phyloP scores from a whole-genome alignment of 2,329 filamentous ascomycete genomes.

The Diaporthe sp. region DNA sequence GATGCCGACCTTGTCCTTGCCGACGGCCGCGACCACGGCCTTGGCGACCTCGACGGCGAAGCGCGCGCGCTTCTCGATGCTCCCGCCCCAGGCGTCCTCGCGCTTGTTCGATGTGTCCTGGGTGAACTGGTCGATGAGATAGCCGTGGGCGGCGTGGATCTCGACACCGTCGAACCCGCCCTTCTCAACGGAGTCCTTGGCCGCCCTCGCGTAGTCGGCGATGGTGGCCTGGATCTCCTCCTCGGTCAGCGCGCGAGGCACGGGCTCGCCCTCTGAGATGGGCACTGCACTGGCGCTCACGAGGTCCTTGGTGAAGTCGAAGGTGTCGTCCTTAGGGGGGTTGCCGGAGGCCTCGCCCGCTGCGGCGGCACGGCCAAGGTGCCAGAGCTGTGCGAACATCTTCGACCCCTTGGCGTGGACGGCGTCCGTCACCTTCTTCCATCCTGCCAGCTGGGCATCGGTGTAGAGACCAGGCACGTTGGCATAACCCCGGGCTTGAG shows the following conservation, averaged over 20 bases:
- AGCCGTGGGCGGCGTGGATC: constrained; percentile 68
- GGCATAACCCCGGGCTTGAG: constrained; percentile 58
- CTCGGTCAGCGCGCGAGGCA: constrained; percentile 74
- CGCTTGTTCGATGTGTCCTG: constrained; percentile 64
- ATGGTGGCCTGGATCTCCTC: constrained; percentile 77
- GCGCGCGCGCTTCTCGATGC: constrained; percentile 65
- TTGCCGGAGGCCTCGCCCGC: constrained; percentile 55
- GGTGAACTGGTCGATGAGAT: constrained; percentile 75
- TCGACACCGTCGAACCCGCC: constrained; percentile 81
- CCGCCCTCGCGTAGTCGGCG: constrained; percentile 68
- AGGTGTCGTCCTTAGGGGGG: constrained; percentile 49
- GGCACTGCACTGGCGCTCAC: constrained; percentile 58
- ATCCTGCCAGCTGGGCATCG: constrained; percentile 68
- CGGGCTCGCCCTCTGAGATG: constrained; percentile 61
- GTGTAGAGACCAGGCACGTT: constrained; percentile 71
- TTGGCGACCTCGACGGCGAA: constrained; percentile 64
- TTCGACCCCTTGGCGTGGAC: constrained; percentile 74
- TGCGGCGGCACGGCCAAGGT: constrained; percentile 68
- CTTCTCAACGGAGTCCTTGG: constrained; percentile 66
- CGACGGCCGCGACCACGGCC: constrained; percentile 57
- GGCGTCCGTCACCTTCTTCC: constrained; percentile 71
- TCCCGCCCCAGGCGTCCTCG: constrained; percentile 68
- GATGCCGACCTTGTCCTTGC: constrained; percentile 65
- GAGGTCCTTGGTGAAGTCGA: constrained; percentile 50
- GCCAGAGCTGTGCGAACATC: constrained; percentile 77